These are phyloP conservation scores for Murraya paniculata DNA, from an alignment of 345 rosid genomes.

Conservation along the genomic window DNA sequence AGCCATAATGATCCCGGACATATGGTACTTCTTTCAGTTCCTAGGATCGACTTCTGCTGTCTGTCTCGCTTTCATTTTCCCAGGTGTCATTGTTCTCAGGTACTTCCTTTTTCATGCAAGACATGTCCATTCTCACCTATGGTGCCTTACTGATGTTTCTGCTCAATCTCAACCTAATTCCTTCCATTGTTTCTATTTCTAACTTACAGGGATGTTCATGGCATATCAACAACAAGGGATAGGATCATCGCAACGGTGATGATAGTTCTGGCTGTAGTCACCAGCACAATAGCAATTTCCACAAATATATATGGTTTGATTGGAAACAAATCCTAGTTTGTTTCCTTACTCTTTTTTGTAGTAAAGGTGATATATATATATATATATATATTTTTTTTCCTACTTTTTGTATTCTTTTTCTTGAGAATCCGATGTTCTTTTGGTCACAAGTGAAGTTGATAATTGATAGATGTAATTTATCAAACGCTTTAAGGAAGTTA, in stretches of 20 bases:
- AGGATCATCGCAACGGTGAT: conserved; percentile 34
- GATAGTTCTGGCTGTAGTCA: conserved; percentile 43
- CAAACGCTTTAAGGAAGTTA: not conserved
- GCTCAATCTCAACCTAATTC: not conserved
- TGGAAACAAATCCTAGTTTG: conserved; percentile 13
- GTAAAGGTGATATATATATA: too few species aligned
- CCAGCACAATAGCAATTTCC: conserved; percentile 51
- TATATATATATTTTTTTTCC: too few species aligned
- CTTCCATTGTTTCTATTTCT: not conserved
- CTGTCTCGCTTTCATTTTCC: conserved; percentile 81
- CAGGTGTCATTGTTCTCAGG: conserved; percentile 75
- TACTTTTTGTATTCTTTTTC: not conserved
- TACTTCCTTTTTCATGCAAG: conserved; percentile 12
- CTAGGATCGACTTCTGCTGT: conserved; percentile 85
- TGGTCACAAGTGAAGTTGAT: not conserved
- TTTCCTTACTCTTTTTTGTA: not conserved
- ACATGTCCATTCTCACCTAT: not conserved
- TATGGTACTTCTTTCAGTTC: conserved; percentile 86
- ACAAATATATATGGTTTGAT: conserved; percentile 30
- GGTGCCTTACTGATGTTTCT: not conserved
- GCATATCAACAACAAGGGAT: conserved; percentile 38
- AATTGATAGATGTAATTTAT: not conserved
- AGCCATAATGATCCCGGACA: conserved; percentile 68
- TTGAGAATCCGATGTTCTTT: not conserved
- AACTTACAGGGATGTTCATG: conserved; percentile 46